phyloP scores from a whole-genome alignment of 2,329 filamentous ascomycete genomes.

The Pseudogymnoascus sp. region DNA sequence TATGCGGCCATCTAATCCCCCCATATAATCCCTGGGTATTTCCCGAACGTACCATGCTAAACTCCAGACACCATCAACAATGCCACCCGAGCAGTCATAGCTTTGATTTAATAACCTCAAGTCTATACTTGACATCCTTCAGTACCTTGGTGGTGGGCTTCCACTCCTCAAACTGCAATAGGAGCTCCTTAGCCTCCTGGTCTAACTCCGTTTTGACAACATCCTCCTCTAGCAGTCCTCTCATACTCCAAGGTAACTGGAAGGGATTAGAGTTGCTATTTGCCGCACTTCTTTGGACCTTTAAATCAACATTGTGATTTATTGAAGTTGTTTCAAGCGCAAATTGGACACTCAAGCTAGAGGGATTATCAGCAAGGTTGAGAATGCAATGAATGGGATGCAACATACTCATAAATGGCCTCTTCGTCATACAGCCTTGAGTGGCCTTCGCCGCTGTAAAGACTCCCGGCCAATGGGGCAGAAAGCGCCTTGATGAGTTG shows the following conservation, averaged over 20 bases:
- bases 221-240: conserved; percentile 84
- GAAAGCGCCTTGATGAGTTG: conserved; percentile 87
- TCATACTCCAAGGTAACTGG: conserved; percentile 89
- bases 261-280: conserved; percentile 65
- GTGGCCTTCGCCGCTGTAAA: conserved; percentile 89
- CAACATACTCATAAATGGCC: conserved; percentile 64
- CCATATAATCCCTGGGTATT: background rate
- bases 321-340: conserved; percentile 61
- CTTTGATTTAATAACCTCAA: conserved; percentile 86
- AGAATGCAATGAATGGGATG: background rate
- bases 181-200: conserved; percentile 65
- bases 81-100: conserved; percentile 33
- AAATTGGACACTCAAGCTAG: conserved; percentile 59
- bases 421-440: conserved; percentile 86
- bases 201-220: conserved; percentile 75
- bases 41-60: background rate
- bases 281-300: conserved; percentile 43
- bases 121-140: conserved; percentile 89
- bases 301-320: conserved; percentile 36
- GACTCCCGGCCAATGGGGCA: conserved; percentile 74
- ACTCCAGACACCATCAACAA: background rate
- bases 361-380: conserved; percentile 13
- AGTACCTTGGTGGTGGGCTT: conserved; percentile 80
- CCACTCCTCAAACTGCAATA: conserved; percentile 91
- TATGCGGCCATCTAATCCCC: background rate